Evolutionary conservation across 164 flowering plant species (phyloP), one percentile per base, ranked within the genome.

Genomic region (Vitis amurensis): DNA sequence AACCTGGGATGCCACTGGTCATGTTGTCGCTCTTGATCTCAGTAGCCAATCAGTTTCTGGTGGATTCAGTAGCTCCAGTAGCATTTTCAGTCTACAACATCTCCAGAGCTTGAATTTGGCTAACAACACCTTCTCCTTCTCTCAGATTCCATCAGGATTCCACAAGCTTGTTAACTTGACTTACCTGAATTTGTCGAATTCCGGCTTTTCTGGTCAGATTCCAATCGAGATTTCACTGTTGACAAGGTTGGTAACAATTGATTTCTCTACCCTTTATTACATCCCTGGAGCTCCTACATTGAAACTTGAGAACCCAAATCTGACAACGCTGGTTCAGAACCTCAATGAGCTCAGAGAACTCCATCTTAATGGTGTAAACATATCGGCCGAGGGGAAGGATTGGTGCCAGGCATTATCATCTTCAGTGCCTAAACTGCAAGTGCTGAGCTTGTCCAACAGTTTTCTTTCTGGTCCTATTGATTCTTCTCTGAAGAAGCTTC

Each of bases 151-250:
- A 63, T 63, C 51, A 4, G 51, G 15, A 9, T 31, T 31, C 44
- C 44, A 31, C 44, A 63, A 47, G 23, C 52, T 63, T 8, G 50
- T 0, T 6, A 47, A 8, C 8, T 63, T 50, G 80, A 85, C 27
- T 83, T 82, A 74, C 66, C 84, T 88, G 67, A 83, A 90, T 61
- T 59, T 88, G 60, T 85, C 89, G n/a, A 68, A 79, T 31, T 65
- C 90, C 9, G 79, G 80, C 31, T 86, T 87, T 51, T 29, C 13
- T 1, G 88, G 88, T 17, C 88, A 86, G 31, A 73, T 85, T 61
- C 85, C 88, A 5, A 19, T 48, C 2, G 81, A 70, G 62, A 31
- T 85, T 48, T 68, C 85, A 5, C 30, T 4, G 8, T 11, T 85
- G 70, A 73, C 68, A 5, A 75, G 59, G 61, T 80, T 83, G 71